These are phyloP conservation scores for Suillus tomentosus DNA, from an alignment of 768 basidiomycete species.

Conservation along the genomic window DNA sequence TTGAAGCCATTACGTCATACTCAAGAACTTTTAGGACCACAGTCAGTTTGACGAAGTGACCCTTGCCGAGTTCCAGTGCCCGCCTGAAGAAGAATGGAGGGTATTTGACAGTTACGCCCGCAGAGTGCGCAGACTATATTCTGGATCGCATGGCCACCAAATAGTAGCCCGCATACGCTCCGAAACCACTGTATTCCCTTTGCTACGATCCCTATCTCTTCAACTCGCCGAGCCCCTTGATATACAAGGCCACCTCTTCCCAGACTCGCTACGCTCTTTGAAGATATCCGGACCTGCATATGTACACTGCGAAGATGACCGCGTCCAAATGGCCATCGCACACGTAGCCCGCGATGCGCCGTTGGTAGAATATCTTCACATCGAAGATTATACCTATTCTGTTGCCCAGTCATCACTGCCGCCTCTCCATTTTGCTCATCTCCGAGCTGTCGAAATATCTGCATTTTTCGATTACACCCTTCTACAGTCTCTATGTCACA, in stretches of 20 bases:
- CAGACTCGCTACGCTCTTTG: constrained; percentile 18
- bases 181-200: neutral
- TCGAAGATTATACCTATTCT: constrained; percentile 4
- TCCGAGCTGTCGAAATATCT: constrained; percentile 4
- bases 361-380: constrained; percentile 15
- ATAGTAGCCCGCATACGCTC: constrained; percentile 5
- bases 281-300: constrained; percentile 17
- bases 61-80: constrained; percentile 14
- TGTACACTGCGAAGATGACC: constrained; percentile 15
- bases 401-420: neutral
- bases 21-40: neutral
- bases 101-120: constrained; percentile 20
- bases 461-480: constrained; percentile 1
- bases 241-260: constrained; percentile 13
- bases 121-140: constrained; percentile 17
- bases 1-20: neutral
- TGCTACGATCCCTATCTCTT: constrained; percentile 3
- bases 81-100: constrained; percentile 17
- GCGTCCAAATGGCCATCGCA: constrained; percentile 21
- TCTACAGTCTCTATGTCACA: neutral
- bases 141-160: constrained; percentile 14
- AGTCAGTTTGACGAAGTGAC: constrained; percentile 6
- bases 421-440: neutral
- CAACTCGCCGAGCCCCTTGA: neutral
- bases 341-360: constrained; percentile 20